Evolutionary conservation across 805 yeast genomes (phyloP).

Genomic region (Yamadazyma scolyti): DNA sequence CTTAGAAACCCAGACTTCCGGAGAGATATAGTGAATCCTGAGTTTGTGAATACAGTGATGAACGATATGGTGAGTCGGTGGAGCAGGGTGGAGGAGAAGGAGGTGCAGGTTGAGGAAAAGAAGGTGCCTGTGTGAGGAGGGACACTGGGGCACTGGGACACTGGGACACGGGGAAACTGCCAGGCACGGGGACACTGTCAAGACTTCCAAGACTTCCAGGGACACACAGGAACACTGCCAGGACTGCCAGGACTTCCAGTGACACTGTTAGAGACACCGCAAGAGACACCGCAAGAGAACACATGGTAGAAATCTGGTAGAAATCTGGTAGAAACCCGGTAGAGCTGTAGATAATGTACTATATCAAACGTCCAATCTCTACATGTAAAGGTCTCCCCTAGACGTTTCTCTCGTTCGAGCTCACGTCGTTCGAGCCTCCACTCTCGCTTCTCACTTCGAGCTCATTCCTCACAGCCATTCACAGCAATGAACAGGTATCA

Average conservation of each 20-base stretch:
- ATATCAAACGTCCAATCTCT: background rate
- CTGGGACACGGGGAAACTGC: background rate
- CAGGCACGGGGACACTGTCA: background rate
- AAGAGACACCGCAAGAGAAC: no score
- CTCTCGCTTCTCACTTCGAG: no score
- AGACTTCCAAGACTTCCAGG: no score
- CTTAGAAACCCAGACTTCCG: constrained; percentile 53
- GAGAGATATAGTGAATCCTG: constrained; percentile 51
- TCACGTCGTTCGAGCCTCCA: no score
- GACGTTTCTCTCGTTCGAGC: no score
- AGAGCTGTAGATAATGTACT: background rate
- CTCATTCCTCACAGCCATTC: no score
- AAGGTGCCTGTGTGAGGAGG: background rate
- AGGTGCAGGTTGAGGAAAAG: background rate
- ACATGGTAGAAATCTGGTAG: no score
- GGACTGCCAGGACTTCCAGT: no score
- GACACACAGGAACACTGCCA: no score
- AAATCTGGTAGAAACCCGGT: background rate
- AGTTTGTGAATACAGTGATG: constrained; percentile 56
- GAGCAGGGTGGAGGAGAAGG: constrained; percentile 26
- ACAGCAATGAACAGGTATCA: no score
- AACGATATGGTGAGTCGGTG: constrained; percentile 76
- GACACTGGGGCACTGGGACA: background rate
- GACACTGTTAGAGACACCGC: no score
- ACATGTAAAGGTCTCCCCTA: no score